Evolutionary conservation across 179 eudicot genomes (phyloP).

Genomic region (Dionaea muscipula): DNA sequence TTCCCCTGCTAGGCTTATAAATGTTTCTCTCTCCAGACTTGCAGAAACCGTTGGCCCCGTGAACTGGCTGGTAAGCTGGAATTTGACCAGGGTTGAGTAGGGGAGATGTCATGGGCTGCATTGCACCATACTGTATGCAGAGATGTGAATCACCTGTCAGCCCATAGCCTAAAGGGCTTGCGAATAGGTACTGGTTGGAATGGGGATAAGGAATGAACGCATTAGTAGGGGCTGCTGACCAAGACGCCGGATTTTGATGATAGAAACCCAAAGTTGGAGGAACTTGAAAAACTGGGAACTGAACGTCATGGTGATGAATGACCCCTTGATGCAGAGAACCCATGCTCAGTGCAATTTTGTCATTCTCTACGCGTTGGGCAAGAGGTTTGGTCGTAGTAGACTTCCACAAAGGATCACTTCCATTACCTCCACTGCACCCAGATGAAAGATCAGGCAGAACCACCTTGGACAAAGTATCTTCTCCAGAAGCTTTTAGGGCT

Average conservation of each 20-base stretch:
- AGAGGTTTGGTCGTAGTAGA: constrained; percentile 21
- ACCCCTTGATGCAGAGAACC: constrained; percentile 35
- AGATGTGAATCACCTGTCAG: constrained; percentile 45
- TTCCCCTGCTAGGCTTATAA: constrained; percentile 15
- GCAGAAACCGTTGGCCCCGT: constrained; percentile 28
- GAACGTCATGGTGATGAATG: constrained; percentile 39
- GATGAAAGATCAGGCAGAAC: constrained; percentile 15
- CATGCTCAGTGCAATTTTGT: constrained; percentile 21
- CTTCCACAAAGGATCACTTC: constrained; percentile 12
- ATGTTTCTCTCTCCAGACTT: constrained; percentile 27
- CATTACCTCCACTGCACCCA: constrained; percentile 4
- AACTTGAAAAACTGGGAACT: constrained; percentile 57
- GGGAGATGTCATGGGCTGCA: constrained; percentile 57
- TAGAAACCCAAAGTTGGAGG: constrained; percentile 55
- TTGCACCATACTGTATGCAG: constrained; percentile 58
- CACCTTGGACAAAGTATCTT: constrained; percentile 15
- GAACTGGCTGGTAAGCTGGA: constrained; percentile 57
- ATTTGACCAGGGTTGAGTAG: constrained; percentile 33
- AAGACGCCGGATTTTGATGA: constrained; percentile 61
- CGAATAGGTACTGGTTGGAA: constrained; percentile 46
- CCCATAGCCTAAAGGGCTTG: constrained; percentile 53
- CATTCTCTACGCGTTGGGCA: constrained; percentile 19
- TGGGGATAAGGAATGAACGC: constrained; percentile 55
- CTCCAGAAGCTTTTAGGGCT: constrained; percentile 11
- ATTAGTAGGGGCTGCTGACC: constrained; percentile 62